phyloP scores from a whole-genome alignment of 805 yeast genomes.

The Candida ascalaphidarum region DNA sequence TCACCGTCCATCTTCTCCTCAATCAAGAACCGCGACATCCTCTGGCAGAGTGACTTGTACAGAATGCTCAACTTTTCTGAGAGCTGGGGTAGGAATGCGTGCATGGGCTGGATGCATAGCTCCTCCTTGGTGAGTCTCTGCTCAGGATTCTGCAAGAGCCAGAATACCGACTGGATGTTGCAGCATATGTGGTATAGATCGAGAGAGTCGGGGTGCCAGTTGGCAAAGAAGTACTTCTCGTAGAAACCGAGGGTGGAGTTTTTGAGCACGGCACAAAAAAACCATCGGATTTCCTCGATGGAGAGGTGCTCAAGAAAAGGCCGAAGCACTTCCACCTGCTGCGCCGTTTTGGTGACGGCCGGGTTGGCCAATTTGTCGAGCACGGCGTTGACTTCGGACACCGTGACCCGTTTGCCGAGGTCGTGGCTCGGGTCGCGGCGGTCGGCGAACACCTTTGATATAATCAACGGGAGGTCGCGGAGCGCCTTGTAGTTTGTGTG shows the following conservation, averaged over 20 bases:
- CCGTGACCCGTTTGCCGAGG: constrained; percentile 11
- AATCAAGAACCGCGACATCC: constrained; percentile 45
- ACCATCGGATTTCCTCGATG: constrained; percentile 57
- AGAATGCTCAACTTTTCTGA: constrained; percentile 47
- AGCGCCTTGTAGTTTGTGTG: constrained; percentile 37
- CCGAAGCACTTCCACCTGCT: constrained; percentile 36
- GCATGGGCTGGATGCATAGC: constrained; percentile 33
- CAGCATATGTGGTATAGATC: constrained; percentile 57
- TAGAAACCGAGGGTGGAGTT: constrained; percentile 50
- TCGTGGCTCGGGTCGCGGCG: constrained; percentile 41
- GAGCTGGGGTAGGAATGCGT: constrained; percentile 70
- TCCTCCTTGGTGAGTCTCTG: constrained; percentile 33
- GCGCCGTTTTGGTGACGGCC: constrained; percentile 14
- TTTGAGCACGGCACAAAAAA: constrained; percentile 59
- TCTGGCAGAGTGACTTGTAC: constrained; percentile 42
- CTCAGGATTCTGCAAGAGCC: constrained; percentile 42
- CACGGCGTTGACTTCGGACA: constrained; percentile 19
- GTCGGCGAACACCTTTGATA: constrained; percentile 40
- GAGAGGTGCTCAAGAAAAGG: constrained; percentile 47
- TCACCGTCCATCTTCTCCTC: constrained; percentile 97
- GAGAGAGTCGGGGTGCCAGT: constrained; percentile 78
- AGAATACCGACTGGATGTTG: constrained; percentile 51
- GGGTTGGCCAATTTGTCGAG: constrained; percentile 19
- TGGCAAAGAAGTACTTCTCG: constrained; percentile 46
- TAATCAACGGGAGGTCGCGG: constrained; percentile 38